Evolutionary conservation across 2,329 filamentous ascomycete genomes (phyloP).

Genomic region (Sporothrix pseudoabietina): DNA sequence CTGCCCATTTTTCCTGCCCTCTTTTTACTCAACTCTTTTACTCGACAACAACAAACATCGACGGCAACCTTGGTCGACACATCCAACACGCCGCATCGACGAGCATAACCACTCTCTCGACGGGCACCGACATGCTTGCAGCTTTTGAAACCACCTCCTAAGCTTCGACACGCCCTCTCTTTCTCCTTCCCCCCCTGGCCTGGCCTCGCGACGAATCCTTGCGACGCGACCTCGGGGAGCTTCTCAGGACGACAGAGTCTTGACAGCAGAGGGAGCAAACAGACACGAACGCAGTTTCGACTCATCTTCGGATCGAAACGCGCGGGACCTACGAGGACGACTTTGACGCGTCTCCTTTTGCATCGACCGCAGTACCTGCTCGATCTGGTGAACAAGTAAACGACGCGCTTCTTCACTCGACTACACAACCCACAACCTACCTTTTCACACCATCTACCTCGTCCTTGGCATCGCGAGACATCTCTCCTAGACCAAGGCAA

Average conservation of each 20-base stretch:
- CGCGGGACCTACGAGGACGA: constrained; percentile 10
- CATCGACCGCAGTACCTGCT: not conserved
- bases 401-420: constrained; percentile 16
- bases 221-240: constrained; percentile 7
- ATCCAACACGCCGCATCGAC: not conserved
- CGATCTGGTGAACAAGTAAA: not conserved
- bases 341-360: constrained; percentile 9
- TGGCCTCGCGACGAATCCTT: not conserved
- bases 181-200: not conserved
- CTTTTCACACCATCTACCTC: not conserved
- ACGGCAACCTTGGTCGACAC: not conserved
- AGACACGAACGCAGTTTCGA: not conserved
- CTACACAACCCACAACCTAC: not conserved
- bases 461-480: not conserved
- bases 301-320: not conserved
- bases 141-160: not conserved
- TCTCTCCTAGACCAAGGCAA: not conserved
- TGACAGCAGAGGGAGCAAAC: not conserved
- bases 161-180: constrained; percentile 12
- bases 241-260: not conserved
- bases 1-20: constrained; percentile 14
- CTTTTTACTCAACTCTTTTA: not conserved
- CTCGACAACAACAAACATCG: constrained; percentile 16
- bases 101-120: not conserved
- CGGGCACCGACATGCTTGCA: constrained; percentile 14